Evolutionary conservation across 2,329 filamentous ascomycete species (phyloP), one percentile per base, ranked within the genome.

Genomic region (Chaetomiaceae sp.): DNA sequence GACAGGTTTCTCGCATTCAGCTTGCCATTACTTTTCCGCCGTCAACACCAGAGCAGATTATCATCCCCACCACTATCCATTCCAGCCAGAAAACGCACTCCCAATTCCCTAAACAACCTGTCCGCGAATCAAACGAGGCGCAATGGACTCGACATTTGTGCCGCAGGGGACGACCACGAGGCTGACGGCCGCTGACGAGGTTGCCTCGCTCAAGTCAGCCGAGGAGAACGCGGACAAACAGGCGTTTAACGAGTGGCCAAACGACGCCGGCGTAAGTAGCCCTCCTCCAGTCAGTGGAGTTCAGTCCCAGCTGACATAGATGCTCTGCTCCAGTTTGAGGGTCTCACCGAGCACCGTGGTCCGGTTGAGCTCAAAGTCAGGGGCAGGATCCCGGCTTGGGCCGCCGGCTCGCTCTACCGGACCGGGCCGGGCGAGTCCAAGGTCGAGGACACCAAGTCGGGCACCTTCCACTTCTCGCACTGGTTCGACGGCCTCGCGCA

Each of bases 401-500:
- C 81, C 3, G 82, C 85, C 2, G 89, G 89, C 1, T 74, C 78
- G 1, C 73, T 93, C 0, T 92, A 85, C 65, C 78, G 88, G 20
- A 90, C 85, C 0, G 88, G 89, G 0, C 86, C 87, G 0, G 86
- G 87, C 1, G 75, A 78, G 23, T 80, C 78, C 64, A 76, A 77
- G 33, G 68, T 89, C 3, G 73, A 82, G n/a, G 65, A 70, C 38
- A 82, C 80, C 0, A 67, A 78, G 2, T 73, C 73, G 3, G 81
- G 82, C n/a, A 78, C 74, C 0, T 83, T 83, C 60, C 71, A 74
- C 27, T 73, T 84, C 12, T 79, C 75, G 1, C 87, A 93, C 65
- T 93, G 88, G 88, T 93, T 93, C 58, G 89, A 93, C 63, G 86
- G 86, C 5, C 82, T 89, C 53, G 78, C 81, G 8, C 79, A 87